These are phyloP conservation scores for Francoa sonchifolia DNA, from an alignment of 441 rosid species.

Conservation along the genomic window DNA sequence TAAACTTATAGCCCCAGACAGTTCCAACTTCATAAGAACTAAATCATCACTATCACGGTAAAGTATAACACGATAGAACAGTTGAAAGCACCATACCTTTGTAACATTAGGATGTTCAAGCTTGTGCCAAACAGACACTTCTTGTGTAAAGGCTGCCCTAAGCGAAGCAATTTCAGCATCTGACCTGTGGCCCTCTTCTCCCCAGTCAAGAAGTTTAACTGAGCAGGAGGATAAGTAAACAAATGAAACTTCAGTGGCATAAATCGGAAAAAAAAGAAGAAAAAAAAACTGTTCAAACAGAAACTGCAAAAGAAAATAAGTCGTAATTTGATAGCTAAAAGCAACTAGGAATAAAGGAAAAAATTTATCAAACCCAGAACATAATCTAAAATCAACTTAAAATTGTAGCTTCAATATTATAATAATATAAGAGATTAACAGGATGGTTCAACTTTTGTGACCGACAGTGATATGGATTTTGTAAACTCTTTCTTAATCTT, in stretches of 20 bases:
- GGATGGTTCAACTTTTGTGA: neutral
- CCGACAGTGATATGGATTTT: too few species aligned
- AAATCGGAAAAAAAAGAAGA: neutral
- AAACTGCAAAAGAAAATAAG: too few species aligned
- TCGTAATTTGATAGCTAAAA: conserved; percentile 3
- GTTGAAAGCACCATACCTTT: too few species aligned
- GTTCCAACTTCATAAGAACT: too few species aligned
- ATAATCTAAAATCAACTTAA: too few species aligned
- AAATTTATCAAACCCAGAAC: too few species aligned
- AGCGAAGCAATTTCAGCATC: conserved; percentile 62
- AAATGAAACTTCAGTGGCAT: conserved; percentile 1
- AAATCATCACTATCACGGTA: too few species aligned
- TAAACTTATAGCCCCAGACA: too few species aligned
- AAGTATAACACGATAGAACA: too few species aligned
- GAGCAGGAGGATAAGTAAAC: conserved; percentile 11
- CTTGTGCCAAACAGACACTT: conserved; percentile 73
- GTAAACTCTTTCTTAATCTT: conserved; percentile 3
- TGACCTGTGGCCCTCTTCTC: conserved; percentile 66
- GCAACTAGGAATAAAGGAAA: too few species aligned
- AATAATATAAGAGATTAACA: neutral
- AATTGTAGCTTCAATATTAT: too few species aligned
- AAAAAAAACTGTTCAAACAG: neutral
- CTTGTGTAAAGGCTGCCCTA: conserved; percentile 60
- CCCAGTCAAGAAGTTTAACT: conserved; percentile 72
- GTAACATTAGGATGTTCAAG: conserved; percentile 68